Percentiles rank a stretch among this genome's conserved stretches.
phyloP scores from a whole-genome alignment of 768 basidiomycete genomes.

The Trametes cubensis region DNA sequence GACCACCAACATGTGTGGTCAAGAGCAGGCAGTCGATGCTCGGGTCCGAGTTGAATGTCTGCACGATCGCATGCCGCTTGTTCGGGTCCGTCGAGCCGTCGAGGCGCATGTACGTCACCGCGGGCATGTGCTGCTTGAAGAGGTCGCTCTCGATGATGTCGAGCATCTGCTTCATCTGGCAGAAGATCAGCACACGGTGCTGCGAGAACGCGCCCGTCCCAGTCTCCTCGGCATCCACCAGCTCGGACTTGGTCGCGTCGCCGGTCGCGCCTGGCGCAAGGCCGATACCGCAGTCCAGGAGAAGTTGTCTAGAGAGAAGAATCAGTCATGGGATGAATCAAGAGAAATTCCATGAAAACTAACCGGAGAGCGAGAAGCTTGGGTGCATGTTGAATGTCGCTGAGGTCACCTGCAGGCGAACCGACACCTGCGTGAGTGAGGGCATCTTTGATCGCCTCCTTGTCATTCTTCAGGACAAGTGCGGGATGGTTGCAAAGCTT shows the following conservation, averaged over 20 bases:
- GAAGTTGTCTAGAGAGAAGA: conserved; percentile 69
- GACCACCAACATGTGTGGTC: conserved; percentile 95
- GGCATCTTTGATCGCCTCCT: conserved; percentile 57
- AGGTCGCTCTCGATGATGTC: conserved; percentile 95
- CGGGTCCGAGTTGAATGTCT: conserved; percentile 97
- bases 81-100: conserved; percentile 91
- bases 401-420: conserved; percentile 46
- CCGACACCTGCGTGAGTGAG: conserved; percentile 58
- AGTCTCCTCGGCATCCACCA: conserved; percentile 59
- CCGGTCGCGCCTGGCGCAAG: conserved; percentile 41
- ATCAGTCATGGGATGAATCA: not conserved
- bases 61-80: conserved; percentile 95
- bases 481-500: conserved; percentile 98
- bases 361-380: conserved; percentile 91
- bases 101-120: conserved; percentile 96
- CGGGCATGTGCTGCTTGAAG: conserved; percentile 91
- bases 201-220: conserved; percentile 73
- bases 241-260: conserved; percentile 69
- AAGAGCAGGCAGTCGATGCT: conserved; percentile 95
- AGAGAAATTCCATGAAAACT: conserved; percentile 28
- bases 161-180: conserved; percentile 99
- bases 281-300: conserved; percentile 95
- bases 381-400: conserved; percentile 89
- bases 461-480: conserved; percentile 78
- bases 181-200: conserved; percentile 98